Evolutionary conservation across 257 asterid species (phyloP).

Genomic region (Cinchona pubescens): DNA sequence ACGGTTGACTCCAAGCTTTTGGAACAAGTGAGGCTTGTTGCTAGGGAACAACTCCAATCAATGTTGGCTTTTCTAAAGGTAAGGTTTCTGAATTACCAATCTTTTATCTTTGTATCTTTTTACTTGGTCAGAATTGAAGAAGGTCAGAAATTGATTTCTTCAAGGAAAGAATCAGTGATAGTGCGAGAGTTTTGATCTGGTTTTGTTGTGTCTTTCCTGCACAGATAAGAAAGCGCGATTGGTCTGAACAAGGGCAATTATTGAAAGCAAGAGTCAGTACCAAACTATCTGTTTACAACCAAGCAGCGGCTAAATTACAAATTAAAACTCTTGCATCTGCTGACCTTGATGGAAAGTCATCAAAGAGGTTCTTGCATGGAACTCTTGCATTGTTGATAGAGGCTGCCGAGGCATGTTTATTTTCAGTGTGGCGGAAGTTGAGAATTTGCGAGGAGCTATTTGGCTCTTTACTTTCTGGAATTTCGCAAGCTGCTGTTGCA

Average conservation of each 20-base stretch:
- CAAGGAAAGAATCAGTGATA: constrained; percentile 10
- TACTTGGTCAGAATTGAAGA: neutral
- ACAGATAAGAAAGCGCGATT: constrained; percentile 87
- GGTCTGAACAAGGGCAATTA: constrained; percentile 90
- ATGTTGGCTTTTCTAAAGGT: constrained; percentile 83
- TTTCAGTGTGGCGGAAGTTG: constrained; percentile 81
- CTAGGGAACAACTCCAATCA: constrained; percentile 67
- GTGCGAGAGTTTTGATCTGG: constrained; percentile 20
- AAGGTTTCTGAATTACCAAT: constrained; percentile 9
- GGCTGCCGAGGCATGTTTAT: constrained; percentile 84
- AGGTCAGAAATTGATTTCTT: constrained; percentile 4
- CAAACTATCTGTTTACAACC: constrained; percentile 82
- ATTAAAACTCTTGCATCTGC: constrained; percentile 67
- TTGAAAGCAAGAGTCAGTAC: constrained; percentile 76
- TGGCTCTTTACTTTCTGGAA: constrained; percentile 79
- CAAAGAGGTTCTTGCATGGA: constrained; percentile 86
- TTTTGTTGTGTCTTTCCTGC: constrained; percentile 25
- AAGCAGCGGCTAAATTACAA: constrained; percentile 77
- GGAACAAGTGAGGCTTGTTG: constrained; percentile 78
- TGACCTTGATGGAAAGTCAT: constrained; percentile 81
- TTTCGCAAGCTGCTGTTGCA: constrained; percentile 75
- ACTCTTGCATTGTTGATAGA: constrained; percentile 79
- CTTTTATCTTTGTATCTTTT: constrained; percentile 5
- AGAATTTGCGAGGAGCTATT: constrained; percentile 95
- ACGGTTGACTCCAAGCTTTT: constrained; percentile 54